These are phyloP conservation scores for Rhytidiadelphus loreus DNA, from an alignment of 225 moss, liverwort and hornwort species.

Conservation along the genomic window DNA sequence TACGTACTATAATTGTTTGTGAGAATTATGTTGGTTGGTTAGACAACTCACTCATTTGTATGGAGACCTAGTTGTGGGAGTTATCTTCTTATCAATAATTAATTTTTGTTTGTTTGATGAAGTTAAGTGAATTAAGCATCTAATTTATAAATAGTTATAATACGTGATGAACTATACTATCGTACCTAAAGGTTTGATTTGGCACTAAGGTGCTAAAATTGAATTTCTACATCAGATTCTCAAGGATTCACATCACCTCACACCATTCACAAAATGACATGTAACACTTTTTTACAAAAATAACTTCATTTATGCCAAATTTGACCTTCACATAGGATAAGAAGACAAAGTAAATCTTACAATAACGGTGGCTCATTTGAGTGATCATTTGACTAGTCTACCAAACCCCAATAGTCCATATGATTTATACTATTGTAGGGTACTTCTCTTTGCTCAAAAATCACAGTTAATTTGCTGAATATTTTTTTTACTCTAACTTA, in stretches of 20 bases:
- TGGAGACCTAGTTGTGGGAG: background rate
- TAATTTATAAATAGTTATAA: background rate
- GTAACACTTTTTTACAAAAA: background rate
- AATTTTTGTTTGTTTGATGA: background rate
- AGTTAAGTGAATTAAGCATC: background rate
- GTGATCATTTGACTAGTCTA: background rate
- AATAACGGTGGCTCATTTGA: background rate
- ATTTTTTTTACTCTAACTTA: background rate
- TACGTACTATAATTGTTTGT: too few species aligned
- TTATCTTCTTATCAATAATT: background rate
- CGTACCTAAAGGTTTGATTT: fast-evolving
- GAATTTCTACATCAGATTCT: background rate
- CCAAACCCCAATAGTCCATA: background rate
- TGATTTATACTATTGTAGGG: background rate
- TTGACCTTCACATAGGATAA: fast-evolving
- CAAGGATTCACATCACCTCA: fast-evolving
- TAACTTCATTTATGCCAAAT: background rate
- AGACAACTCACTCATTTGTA: background rate
- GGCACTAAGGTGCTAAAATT: background rate
- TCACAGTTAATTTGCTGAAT: background rate
- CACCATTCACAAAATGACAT: background rate
- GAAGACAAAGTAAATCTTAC: background rate
- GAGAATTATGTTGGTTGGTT: background rate
- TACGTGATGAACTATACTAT: background rate
- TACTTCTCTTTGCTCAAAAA: background rate